Base-by-base conservation (phyloP, 192 early-diverging fungal species). In the Backusella macrospora region DNA sequence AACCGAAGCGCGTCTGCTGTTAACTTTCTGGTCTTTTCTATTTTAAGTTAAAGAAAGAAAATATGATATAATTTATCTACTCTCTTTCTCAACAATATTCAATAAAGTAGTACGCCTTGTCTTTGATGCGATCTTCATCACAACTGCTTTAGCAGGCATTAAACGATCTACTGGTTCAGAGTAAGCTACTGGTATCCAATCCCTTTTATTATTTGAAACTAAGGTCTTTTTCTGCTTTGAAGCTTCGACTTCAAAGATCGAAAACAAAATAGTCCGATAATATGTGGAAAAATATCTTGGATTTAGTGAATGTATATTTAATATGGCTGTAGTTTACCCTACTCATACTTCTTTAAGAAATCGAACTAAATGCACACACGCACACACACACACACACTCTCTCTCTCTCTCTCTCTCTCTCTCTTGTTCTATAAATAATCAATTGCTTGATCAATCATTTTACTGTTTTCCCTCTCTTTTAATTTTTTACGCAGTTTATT, bases 91-190 rank as follows among this genome's bases (percentile, higher is more conserved):
- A 4, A 10, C 62, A 44, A 85, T 87, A 78, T 69, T 86, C 67
- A 73, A 78, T 55, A 77, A 79, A 78, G n/a, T 88, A 59, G 72
- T 83, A 59, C 87, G 89, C 72, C 72, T 81, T 72, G 81, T 86
- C 6, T 82, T 81, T 67, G 85, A 90, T 68, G 87, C 86, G 18
- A 75, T 89, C 26, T 76, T 90, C n/a, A 76, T 90, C 18, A 86
- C 86, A 14, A 82, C 87, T 18, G 86, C 87, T 40, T 79, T 87
- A 21, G 86, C 85, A 59, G 88, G 88, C 43, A 85, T 85, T 78
- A 88, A 86, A 71, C 80, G 85, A 44, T 85, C 80, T 37, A 83
- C 85, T 39, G 87, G 85, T 70, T 72, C 83, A 21, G 59, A 70
- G 77, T 78, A 76, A 80, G 63, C 29, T 34, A 34, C 2, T 34